Base-by-base conservation (phyloP, 306 rosid genomes). In the Malus orientalis region DNA sequence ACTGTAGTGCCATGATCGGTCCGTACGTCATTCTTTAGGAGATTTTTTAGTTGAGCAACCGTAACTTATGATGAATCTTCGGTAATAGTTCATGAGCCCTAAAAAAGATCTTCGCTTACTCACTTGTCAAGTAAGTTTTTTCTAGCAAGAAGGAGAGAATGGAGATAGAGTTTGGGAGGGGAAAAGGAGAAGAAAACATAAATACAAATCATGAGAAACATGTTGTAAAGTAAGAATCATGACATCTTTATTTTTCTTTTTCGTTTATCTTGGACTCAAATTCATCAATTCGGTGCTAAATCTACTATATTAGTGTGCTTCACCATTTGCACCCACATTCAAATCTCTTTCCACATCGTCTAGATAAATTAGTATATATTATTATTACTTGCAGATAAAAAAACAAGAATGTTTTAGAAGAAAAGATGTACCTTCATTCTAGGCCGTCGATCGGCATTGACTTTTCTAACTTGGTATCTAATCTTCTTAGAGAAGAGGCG, bases 371-470 rank as follows among this genome's bases (percentile, higher is more conserved):
- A 13, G 65, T 60, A 13, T 12, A 18, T 29, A 20, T 4, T 2
- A 67, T 49, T 4, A 15, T 49, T 6, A 4, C 18, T 49, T 49
- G 3, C 16, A 15, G 55, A 1, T 22, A 14, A 18, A 6, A 16
- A 58, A 33, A 4, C 12, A 15, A 36, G 51, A 15, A 25, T 32
- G 42, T 18, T 29, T 15, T 22, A 5, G 38, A 18, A 49, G 32
- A 67, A 15, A 33, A 67, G 19, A 20, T 64, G 59, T 88, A 94
- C 98, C 95, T 94, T 90, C 93, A 89, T 86, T 78, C 95, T 94
- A 81, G 96, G 96, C 81, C 98, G 96, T 90, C 81, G 85, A 89
- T 94, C 93, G 3, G 91, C 93, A 65, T 94, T 94, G 84, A 89
- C 90, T 67, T 92, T 94, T 8, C 90, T 86, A 14, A 92, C 98